These are phyloP conservation scores for Wallacemonas sp. DNA, from an alignment of 208 protist species.

Conservation along the genomic window DNA sequence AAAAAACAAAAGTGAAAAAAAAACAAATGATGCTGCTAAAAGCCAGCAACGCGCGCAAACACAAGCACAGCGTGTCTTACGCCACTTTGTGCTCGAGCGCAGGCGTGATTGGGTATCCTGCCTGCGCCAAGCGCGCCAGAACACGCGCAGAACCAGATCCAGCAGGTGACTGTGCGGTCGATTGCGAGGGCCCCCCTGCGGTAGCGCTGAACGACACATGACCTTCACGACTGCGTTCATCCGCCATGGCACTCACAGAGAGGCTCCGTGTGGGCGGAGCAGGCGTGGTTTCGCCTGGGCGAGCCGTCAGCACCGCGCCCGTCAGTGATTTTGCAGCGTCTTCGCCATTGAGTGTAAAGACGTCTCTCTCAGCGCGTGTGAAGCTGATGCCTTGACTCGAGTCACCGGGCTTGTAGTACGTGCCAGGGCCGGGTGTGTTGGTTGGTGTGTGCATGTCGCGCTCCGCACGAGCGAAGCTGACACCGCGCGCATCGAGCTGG, in stretches of 20 bases:
- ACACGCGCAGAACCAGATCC: constrained; percentile 14
- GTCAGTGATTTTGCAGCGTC: too few species aligned
- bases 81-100: neutral
- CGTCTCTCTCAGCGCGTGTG: neutral
- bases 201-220: too few species aligned
- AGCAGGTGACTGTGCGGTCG: neutral
- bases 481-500: neutral
- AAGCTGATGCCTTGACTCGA: neutral
- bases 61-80: too few species aligned
- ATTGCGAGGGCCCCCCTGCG: too few species aligned
- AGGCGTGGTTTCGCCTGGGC: too few species aligned
- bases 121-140: constrained; percentile 27
- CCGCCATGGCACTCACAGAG: too few species aligned
- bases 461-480: neutral
- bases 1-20: neutral
- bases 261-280: too few species aligned
- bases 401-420: constrained; percentile 3
- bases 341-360: neutral
- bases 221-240: too few species aligned
- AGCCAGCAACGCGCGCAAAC: neutral
- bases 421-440: constrained; percentile 17
- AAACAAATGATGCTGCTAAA: neutral
- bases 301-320: too few species aligned
- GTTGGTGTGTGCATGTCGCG: neutral
- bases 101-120: constrained; percentile 28